A percentile compares a stretch with the other conserved stretches of the same genome.
phyloP scores from a whole-genome alignment of 2,329 filamentous ascomycete genomes.

The Didymella lethalis region DNA sequence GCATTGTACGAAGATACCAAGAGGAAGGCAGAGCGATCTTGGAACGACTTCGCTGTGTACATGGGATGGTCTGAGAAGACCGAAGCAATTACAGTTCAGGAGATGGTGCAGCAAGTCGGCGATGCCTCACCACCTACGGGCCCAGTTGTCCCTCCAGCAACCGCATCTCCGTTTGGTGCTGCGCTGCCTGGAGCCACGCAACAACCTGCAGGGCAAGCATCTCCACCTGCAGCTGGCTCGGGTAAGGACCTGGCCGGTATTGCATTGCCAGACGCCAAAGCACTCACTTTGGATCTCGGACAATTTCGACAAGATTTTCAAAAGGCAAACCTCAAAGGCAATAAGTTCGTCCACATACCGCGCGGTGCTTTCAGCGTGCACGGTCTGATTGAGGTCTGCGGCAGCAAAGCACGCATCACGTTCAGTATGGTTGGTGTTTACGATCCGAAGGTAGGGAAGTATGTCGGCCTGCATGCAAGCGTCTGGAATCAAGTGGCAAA shows the following conservation, averaged over 20 bases:
- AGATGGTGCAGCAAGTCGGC: constrained; percentile 22
- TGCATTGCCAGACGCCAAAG: constrained; percentile 37
- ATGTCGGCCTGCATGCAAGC: constrained; percentile 39
- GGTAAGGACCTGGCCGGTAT: constrained; percentile 30
- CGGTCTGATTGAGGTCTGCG: constrained; percentile 58
- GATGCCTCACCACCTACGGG: constrained; percentile 18
- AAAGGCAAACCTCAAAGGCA: constrained; percentile 28
- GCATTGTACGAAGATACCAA: constrained; percentile 38
- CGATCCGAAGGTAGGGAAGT: constrained; percentile 54
- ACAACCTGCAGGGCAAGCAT: constrained; percentile 14
- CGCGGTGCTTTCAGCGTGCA: constrained; percentile 56
- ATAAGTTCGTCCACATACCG: constrained; percentile 41
- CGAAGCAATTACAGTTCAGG: constrained; percentile 24
- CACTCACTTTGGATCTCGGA: constrained; percentile 38
- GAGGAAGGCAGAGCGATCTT: constrained; percentile 28
- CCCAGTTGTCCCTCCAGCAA: constrained; percentile 8
- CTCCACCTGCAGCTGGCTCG: constrained; percentile 24
- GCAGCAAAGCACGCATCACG: constrained; percentile 51
- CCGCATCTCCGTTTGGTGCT: constrained; percentile 21
- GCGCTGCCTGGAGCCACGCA: constrained; percentile 27
- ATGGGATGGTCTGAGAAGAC: constrained; percentile 36
- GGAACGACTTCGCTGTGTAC: constrained; percentile 36
- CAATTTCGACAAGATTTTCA: constrained; percentile 36
- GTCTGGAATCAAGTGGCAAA: constrained; percentile 40
- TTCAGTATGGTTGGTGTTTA: constrained; percentile 57